These are phyloP conservation scores for Remersonia thermophila DNA, from an alignment of 2,329 filamentous ascomycete genomes.

Conservation along the genomic window DNA sequence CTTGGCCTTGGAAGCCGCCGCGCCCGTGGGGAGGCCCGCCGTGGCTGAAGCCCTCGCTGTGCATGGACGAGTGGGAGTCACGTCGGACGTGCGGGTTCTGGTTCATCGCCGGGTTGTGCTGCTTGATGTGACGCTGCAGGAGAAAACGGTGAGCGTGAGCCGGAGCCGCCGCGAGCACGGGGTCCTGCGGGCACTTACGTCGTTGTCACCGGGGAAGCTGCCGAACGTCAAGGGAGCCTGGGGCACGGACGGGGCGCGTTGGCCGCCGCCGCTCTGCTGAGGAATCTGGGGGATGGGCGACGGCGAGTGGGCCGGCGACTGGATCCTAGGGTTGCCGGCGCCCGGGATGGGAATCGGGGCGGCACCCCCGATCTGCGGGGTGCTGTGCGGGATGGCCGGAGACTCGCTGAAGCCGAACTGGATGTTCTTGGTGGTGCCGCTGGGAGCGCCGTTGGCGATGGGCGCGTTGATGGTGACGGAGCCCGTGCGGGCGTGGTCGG, in stretches of 20 bases:
- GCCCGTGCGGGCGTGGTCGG: conserved; percentile 70
- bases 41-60: conserved; percentile 58
- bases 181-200: conserved; percentile 42
- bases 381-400: conserved; percentile 53
- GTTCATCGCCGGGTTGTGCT: conserved; percentile 48
- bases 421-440: conserved; percentile 49
- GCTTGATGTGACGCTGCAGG: conserved; percentile 54
- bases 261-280: conserved; percentile 74
- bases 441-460: conserved; percentile 59
- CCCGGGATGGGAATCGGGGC: conserved; percentile 51
- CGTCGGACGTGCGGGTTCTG: conserved; percentile 59
- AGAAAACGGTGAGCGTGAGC: neutral
- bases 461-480: conserved; percentile 85
- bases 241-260: conserved; percentile 65
- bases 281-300: conserved; percentile 87
- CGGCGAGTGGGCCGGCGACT: conserved; percentile 77
- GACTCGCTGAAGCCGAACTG: conserved; percentile 74
- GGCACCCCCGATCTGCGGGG: conserved; percentile 44
- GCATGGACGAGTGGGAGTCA: conserved; percentile 73
- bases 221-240: conserved; percentile 70
- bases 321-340: conserved; percentile 51
- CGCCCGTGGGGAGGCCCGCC: conserved; percentile 46
- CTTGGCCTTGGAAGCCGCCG: conserved; percentile 38
- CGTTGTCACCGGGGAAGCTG: conserved; percentile 67
- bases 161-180: neutral